These are phyloP conservation scores for Ochromonas danica DNA, from an alignment of 108 stramenopile species.

Conservation along the genomic window DNA sequence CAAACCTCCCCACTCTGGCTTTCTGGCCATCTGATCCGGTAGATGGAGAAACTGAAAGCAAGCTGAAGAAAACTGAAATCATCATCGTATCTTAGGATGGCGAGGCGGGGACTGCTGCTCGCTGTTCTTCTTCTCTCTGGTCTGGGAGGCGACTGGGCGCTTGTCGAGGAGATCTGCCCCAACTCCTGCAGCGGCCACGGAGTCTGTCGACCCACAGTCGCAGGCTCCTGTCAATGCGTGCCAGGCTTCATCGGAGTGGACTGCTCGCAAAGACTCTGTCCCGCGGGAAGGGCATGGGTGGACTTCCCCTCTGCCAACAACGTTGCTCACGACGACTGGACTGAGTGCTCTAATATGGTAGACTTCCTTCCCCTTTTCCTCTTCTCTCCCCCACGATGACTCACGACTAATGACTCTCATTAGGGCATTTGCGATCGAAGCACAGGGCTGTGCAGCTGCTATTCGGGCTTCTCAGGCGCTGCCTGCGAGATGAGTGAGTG, in stretches of 20 bases:
- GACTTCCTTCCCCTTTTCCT: background rate
- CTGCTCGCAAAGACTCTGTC: conserved; percentile 31
- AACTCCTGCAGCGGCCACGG: conserved; percentile 25
- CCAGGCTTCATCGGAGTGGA: conserved; percentile 23
- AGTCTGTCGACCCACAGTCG: background rate
- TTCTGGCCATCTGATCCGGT: no score
- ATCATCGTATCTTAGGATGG: no score
- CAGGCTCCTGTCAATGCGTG: conserved; percentile 4
- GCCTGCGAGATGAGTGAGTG: conserved; percentile 26
- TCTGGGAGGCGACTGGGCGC: no score
- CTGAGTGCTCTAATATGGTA: conserved; percentile 39
- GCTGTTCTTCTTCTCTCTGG: no score
- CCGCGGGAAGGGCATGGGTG: conserved; percentile 5
- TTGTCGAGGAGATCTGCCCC: no score
- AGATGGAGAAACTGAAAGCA: no score
- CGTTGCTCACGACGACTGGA: background rate
- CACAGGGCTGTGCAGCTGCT: conserved; percentile 20
- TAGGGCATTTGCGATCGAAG: conserved; percentile 28
- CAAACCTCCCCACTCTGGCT: no score
- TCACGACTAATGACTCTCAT: background rate
- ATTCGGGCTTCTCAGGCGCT: conserved; percentile 8
- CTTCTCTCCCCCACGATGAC: background rate
- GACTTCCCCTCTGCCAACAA: background rate
- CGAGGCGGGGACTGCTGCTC: no score
- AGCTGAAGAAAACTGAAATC: no score